phyloP scores from a whole-genome alignment of 2,329 filamentous ascomycete species.

The Emergomyces africanus region DNA sequence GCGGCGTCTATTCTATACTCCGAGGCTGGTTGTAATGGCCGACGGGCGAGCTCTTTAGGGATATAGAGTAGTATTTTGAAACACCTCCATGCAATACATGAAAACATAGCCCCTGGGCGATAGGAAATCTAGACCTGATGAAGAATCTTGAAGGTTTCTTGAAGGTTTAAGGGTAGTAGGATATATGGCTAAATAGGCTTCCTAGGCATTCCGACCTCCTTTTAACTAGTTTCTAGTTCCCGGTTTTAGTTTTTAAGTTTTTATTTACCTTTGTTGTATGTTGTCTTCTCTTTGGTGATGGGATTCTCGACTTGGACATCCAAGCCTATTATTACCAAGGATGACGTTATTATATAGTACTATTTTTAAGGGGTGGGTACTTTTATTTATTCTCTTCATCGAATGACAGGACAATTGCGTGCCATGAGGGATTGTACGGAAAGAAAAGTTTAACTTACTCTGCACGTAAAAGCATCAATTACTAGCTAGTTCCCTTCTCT shows the following conservation, averaged over 20 bases:
- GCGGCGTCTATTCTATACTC: no score
- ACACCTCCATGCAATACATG: background rate
- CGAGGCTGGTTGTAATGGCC: background rate
- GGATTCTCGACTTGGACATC: background rate
- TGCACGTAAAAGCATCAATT: no score
- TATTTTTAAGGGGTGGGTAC: background rate
- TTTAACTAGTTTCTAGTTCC: background rate
- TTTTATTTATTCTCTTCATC: no score
- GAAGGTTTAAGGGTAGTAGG: background rate
- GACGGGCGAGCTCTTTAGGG: no score
- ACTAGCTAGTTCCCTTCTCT: no score
- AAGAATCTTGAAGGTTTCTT: background rate
- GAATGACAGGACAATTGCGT: no score
- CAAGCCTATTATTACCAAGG: background rate
- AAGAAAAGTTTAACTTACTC: no score
- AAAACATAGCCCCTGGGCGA: background rate
- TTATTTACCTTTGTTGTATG: background rate
- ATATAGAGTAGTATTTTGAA: background rate
- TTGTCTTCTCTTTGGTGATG: background rate
- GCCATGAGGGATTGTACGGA: no score
- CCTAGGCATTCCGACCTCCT: background rate
- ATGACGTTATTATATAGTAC: background rate
- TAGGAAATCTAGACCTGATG: background rate
- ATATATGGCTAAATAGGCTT: background rate
- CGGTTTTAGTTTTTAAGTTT: no score